These are phyloP conservation scores for Fusarium sp. DNA, from an alignment of 2,329 filamentous ascomycete species.

Conservation along the genomic window DNA sequence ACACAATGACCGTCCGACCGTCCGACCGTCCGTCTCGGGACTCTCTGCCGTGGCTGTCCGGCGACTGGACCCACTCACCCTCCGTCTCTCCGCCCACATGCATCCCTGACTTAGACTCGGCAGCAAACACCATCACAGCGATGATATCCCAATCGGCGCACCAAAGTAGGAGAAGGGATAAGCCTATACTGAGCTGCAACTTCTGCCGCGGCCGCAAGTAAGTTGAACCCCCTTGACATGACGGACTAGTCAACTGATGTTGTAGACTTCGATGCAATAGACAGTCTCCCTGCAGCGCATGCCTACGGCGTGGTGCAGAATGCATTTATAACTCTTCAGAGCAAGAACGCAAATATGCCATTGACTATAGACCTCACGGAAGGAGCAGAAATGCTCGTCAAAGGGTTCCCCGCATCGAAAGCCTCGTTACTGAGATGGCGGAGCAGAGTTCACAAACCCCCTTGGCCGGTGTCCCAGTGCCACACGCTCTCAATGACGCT, in stretches of 20 bases:
- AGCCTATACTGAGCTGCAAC: neutral
- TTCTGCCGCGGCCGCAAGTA: neutral
- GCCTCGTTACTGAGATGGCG: slow-evolving; percentile 26
- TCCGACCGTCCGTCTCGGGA: slow-evolving; percentile 7
- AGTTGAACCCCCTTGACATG: neutral
- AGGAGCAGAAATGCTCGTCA: slow-evolving; percentile 28
- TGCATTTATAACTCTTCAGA: slow-evolving; percentile 21
- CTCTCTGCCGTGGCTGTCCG: neutral
- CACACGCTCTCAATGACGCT: neutral
- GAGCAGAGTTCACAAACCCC: neutral
- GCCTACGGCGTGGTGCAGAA: slow-evolving; percentile 5
- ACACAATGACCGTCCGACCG: slow-evolving; percentile 20
- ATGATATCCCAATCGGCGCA: neutral
- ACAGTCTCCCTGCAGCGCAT: slow-evolving; percentile 21
- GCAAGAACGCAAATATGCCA: slow-evolving; percentile 31
- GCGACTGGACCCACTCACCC: neutral
- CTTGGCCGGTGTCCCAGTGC: neutral
- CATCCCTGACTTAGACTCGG: too few species aligned
- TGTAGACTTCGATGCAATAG: slow-evolving; percentile 23
- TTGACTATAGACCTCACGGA: slow-evolving; percentile 27
- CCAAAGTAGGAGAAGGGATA: neutral
- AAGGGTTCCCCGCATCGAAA: slow-evolving; percentile 33
- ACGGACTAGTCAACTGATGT: neutral
- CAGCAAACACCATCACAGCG: neutral
- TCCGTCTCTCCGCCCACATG: neutral